Conservation (phyloP, 805 yeast genomes). For the Candida xiaguanensis region DNA sequence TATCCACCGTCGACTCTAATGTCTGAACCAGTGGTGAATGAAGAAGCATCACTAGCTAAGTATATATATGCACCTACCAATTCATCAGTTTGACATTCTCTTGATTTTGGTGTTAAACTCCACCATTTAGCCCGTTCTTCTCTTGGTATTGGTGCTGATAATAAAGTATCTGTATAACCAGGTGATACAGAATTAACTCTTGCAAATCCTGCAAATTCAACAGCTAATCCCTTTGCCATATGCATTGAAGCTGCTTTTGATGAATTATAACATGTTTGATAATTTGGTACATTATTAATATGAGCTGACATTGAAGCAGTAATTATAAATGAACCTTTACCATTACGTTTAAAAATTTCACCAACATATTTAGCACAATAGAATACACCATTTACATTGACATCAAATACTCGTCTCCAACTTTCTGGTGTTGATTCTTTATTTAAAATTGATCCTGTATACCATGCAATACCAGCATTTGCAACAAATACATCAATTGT, state of each 20-base stretch:
- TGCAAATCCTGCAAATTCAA: slow-evolving; percentile 86
- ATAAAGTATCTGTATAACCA: slow-evolving; percentile 78
- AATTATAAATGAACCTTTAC: slow-evolving; percentile 72
- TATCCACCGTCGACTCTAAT: slow-evolving; percentile 79
- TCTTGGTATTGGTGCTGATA: slow-evolving; percentile 41
- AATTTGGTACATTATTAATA: slow-evolving; percentile 82
- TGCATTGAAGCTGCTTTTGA: slow-evolving; percentile 84
- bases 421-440: slow-evolving; percentile 47
- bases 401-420: slow-evolving; percentile 70
- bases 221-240: slow-evolving; percentile 71
- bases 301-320: slow-evolving; percentile 91
- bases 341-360: slow-evolving; percentile 64
- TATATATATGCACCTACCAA: slow-evolving; percentile 77
- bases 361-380: slow-evolving; percentile 78
- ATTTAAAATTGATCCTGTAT: slow-evolving; percentile 38
- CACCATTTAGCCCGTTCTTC: slow-evolving; percentile 38
- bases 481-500: slow-evolving; percentile 43
- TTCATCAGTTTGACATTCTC: slow-evolving; percentile 72
- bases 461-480: slow-evolving; percentile 49
- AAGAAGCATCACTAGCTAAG: slow-evolving; percentile 76
- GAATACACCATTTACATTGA: slow-evolving; percentile 78
- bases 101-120: slow-evolving; percentile 60
- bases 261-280: slow-evolving; percentile 82
- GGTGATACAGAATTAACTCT: slow-evolving; percentile 80
- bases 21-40: slow-evolving; percentile 78